These are phyloP conservation scores for Avena sativa DNA, from an alignment of 176 grass and related monocot species.

Conservation along the genomic window DNA sequence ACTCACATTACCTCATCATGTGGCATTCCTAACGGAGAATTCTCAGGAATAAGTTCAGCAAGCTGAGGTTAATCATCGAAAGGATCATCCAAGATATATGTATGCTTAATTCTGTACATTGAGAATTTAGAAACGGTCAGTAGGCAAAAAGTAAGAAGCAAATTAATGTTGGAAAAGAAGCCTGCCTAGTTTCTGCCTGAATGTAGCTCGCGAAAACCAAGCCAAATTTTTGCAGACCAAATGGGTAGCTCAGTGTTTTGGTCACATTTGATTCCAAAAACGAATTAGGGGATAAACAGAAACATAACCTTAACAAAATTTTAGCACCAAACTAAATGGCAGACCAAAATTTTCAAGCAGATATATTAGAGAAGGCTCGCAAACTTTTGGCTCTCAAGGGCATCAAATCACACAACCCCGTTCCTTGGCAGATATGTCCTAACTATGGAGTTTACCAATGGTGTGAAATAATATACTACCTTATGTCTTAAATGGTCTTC, in stretches of 20 bases:
- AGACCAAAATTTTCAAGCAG: background rate
- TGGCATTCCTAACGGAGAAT: constrained; percentile 77
- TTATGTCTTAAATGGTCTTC: constrained; percentile 89
- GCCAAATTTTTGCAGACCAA: background rate
- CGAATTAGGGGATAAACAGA: background rate
- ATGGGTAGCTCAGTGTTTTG: constrained; percentile 7
- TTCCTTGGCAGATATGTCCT: constrained; percentile 16
- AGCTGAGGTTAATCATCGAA: constrained; percentile 39
- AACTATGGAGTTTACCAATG: constrained; percentile 36
- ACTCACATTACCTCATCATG: constrained; percentile 61
- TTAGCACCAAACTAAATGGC: constrained; percentile 9
- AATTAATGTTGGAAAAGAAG: constrained; percentile 2
- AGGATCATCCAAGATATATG: constrained; percentile 90
- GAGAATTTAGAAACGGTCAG: constrained; percentile 15
- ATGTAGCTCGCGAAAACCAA: background rate
- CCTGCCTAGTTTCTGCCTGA: background rate
- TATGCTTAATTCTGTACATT: constrained; percentile 85
- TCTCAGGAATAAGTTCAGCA: constrained; percentile 70
- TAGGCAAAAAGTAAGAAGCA: background rate
- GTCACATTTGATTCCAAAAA: background rate
- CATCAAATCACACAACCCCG: background rate
- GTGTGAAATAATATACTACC: constrained; percentile 45
- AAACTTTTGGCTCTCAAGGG: background rate
- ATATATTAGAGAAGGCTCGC: background rate
- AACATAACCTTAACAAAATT: constrained; percentile 11